Evolutionary conservation across 2,329 filamentous ascomycete species (phyloP), one percentile per base, ranked within the genome.

Genomic region (Colletotrichum neosansevieriae): DNA sequence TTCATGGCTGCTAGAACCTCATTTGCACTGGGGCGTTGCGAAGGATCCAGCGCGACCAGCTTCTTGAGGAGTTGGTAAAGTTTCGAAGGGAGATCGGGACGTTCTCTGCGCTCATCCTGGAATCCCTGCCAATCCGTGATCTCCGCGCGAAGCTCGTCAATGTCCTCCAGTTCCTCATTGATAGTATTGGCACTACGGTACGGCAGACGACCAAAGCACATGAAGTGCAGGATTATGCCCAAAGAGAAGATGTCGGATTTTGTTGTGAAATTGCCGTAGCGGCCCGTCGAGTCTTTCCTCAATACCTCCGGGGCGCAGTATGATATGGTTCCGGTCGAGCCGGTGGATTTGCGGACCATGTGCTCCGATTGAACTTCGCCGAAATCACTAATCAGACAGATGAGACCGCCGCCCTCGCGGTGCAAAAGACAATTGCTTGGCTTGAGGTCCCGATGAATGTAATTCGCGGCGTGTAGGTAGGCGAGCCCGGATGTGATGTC

Each of bases 161-260:
- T 85, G 72, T 98, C 94, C 76, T 99, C 96, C 63, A 94, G 90
- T 75, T 98, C 95, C 78, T 98, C 95, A 68, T 97, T 89, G 21
- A 97, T 85, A 3, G 91, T 86, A 76, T 98, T 95, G 59, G 94
- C 93, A 73, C 91, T 92, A 24, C 82, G 85, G 76, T 98, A 99
- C 0, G 96, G 96, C 11, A 99, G 85, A 53, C 91, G 87, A 1
- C 92, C 93, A 76, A 99, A 99, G 77, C 96, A 99, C 85, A 99
- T 92, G 76, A 99, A 99, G 78, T 98, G 97, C 3, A 99, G 86
- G 63, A 98, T 98, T 95, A 99, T 98, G 56, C 96, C 96, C 0
- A 99, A 83, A 1, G 94, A 98, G 79, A 99, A 99, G n/a, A 99
- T 92, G 75, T 99, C 96, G 0, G 94, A 98, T 76, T 98, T 99